These are phyloP conservation scores for Dryadomyces quercus-mongolicae DNA, from an alignment of 2,329 filamentous ascomycete species.

Conservation along the genomic window DNA sequence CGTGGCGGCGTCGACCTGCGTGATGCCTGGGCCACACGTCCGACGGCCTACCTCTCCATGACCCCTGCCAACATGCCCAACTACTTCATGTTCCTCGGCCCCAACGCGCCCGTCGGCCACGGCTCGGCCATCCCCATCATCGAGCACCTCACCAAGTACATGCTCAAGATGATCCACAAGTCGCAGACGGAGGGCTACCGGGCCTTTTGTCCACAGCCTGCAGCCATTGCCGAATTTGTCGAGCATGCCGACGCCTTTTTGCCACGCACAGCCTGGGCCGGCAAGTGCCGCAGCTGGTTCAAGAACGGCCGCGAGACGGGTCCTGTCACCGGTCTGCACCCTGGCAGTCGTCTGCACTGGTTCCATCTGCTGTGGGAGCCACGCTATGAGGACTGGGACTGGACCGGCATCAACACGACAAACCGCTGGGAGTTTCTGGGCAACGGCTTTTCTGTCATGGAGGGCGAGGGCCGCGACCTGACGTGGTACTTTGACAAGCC, in stretches of 20 bases:
- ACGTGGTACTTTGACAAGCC: constrained; percentile 33
- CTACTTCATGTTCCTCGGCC: constrained; percentile 9
- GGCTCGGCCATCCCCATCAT: constrained; percentile 4
- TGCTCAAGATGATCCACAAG: constrained; percentile 2
- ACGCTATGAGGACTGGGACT: constrained; percentile 11
- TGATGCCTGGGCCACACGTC: constrained; percentile 11
- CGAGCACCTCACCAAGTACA: constrained; percentile 8
- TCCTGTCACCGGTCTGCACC: constrained; percentile 9
- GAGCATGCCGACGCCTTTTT: constrained; percentile 19
- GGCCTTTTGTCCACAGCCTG: constrained; percentile 6
- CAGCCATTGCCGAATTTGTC: constrained; percentile 13
- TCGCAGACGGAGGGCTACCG: constrained; percentile 1
- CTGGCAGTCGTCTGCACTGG: constrained; percentile 12
- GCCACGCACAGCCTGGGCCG: constrained; percentile 19
- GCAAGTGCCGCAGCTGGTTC: constrained; percentile 17
- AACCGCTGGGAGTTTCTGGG: constrained; percentile 29
- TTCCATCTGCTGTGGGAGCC: constrained; percentile 9
- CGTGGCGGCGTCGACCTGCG: constrained; percentile 5
- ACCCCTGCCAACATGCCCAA: constrained; percentile 9
- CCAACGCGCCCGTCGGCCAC: constrained; percentile 4
- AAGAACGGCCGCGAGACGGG: constrained; percentile 13
- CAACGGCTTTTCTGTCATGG: constrained; percentile 30
- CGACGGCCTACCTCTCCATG: constrained; percentile 10
- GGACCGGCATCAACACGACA: constrained; percentile 24
- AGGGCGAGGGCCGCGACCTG: constrained; percentile 27